Conservation (phyloP, 768 basidiomycete species). For the Lentinula edodes region DNA sequence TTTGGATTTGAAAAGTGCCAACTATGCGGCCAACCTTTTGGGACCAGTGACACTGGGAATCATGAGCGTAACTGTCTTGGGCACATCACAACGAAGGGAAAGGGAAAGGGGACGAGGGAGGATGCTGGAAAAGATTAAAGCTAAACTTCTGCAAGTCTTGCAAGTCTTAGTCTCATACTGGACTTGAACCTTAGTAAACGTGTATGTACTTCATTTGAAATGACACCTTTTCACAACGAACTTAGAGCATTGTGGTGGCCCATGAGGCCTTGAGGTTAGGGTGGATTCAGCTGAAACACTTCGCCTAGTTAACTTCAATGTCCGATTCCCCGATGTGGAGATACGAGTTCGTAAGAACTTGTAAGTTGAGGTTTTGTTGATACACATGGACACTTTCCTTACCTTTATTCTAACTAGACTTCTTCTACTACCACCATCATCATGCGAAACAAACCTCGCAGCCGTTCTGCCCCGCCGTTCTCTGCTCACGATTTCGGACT, state of each 20-base stretch:
- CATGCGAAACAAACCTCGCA: background rate
- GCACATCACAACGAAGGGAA: background rate
- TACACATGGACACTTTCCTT: background rate
- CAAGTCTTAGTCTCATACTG: too few relatives aligned
- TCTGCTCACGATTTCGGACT: background rate
- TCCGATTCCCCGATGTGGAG: too few relatives aligned
- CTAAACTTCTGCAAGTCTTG: background rate
- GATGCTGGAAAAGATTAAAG: background rate
- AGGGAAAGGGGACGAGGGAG: background rate
- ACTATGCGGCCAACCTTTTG: background rate
- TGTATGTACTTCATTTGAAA: too few relatives aligned
- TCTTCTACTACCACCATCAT: background rate
- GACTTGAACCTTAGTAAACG: too few relatives aligned
- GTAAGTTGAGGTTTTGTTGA: too few relatives aligned
- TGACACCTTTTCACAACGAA: too few relatives aligned
- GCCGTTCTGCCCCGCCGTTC: background rate
- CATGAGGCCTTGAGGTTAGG: too few relatives aligned
- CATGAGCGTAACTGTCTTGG: background rate
- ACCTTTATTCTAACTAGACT: background rate
- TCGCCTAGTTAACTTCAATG: too few relatives aligned
- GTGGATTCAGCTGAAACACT: too few relatives aligned
- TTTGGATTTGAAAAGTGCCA: background rate
- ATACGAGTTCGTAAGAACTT: too few relatives aligned
- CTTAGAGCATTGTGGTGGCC: too few relatives aligned
- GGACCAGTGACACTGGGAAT: background rate